Base-by-base conservation (phyloP, 345 rosid species). In the Salix brachista region DNA sequence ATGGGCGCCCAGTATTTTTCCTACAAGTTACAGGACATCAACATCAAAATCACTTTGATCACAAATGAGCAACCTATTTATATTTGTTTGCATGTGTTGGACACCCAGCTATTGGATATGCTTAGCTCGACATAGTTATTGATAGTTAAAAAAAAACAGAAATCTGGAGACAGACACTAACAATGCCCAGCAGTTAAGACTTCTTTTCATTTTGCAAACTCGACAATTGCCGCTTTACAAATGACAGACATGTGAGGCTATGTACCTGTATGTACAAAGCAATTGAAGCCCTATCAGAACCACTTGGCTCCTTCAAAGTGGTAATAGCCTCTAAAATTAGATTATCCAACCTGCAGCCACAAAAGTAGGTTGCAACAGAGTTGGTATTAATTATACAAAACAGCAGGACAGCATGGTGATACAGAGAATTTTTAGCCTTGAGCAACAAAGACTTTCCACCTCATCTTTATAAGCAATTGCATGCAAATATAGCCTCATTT, bases 231-330 rank as follows among this genome's bases (percentile, higher is more conserved):
- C 54, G 25, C n/a, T 50, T 69, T n/a, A 13, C 25, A 74, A 21
- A 32, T 48, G 19, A 71, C 12, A 8, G 66, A 67, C 14, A 70
- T 26, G 65, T 70, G 64, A 54, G 67, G 42, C 34, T n/a, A 39
- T 37, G 62, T 79, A 94, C 98, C 96, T 94, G 94, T 81, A 94
- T 91, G 85, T 87, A 92, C 79, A 76, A 21, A 48, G 92, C 86
- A 83, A 94, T 92, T 14, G 97, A 86, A 78, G 91, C 87, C 82
- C 89, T 85, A 77, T 94, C 98, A 76, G 95, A 92, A 83, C 97
- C 97, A 70, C 86, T 83, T 37, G 88, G 86, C 79, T 91, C 97
- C 86, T 86, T 92, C 98, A 94, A 85, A 80, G 86, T 83, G 12
- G 90, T 79, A 66, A 94, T 88, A 52, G 97, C 97, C 76, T 94